phyloP scores from a whole-genome alignment of 2,329 filamentous ascomycete species.

The Fusarium citri region DNA sequence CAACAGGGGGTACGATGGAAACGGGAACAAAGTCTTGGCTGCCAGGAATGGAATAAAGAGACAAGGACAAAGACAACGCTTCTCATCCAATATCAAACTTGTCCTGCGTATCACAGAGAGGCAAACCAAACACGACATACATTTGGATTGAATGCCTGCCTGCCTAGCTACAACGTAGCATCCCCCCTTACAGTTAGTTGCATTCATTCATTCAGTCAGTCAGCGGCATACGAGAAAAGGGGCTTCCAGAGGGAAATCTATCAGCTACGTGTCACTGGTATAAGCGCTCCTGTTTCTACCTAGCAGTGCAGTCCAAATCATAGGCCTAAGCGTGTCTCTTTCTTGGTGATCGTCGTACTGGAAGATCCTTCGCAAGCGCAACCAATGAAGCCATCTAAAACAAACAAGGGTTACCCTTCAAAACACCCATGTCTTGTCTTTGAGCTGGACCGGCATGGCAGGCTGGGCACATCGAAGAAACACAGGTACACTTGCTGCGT shows the following conservation, averaged over 20 bases:
- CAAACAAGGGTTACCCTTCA: conserved; percentile 16
- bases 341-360: conserved; percentile 9
- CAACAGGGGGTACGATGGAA: conserved; percentile 24
- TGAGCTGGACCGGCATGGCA: no score
- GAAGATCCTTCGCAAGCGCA: conserved; percentile 6
- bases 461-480: neutral
- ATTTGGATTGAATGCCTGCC: conserved; percentile 9
- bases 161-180: neutral
- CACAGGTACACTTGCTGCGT: neutral
- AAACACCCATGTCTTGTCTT: conserved; percentile 25
- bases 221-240: conserved; percentile 23
- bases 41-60: conserved; percentile 28
- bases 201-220: conserved; percentile 10
- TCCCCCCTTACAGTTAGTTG: conserved; percentile 3
- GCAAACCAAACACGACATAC: conserved; percentile 13
- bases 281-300: conserved; percentile 31
- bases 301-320: conserved; percentile 18
- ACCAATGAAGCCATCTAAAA: conserved; percentile 12
- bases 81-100: conserved; percentile 8
- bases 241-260: neutral
- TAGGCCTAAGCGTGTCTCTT: conserved; percentile 24
- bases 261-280: conserved; percentile 20
- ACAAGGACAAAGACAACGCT: neutral
- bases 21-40: conserved; percentile 25
- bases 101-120: conserved; percentile 28